Conservation (phyloP, 2,329 filamentous ascomycete species). For the Fusarium sp. region DNA sequence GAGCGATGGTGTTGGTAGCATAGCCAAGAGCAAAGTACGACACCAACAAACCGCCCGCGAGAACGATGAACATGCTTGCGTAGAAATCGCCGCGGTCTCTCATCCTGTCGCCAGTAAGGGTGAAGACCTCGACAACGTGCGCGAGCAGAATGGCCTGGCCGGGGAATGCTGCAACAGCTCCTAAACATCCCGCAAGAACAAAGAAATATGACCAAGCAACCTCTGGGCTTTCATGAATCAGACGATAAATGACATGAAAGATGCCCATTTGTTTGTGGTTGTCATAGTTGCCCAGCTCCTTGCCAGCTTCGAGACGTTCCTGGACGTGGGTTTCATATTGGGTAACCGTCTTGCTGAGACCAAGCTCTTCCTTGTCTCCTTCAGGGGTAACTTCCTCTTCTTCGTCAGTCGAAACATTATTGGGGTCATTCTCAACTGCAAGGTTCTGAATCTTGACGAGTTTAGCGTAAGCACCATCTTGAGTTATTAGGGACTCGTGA, state of each 20-base stretch:
- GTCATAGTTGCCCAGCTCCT: constrained; percentile 51
- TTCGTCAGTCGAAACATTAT: constrained; percentile 36
- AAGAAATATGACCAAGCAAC: constrained; percentile 49
- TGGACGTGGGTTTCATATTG: constrained; percentile 45
- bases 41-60: constrained; percentile 56
- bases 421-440: constrained; percentile 37
- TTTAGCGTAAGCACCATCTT: constrained; percentile 59
- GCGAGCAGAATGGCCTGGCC: constrained; percentile 56
- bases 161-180: constrained; percentile 51
- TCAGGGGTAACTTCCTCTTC: constrained; percentile 37
- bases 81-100: constrained; percentile 59
- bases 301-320: constrained; percentile 46
- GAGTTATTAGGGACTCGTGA: constrained; percentile 61
- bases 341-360: constrained; percentile 44
- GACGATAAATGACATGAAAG: constrained; percentile 43
- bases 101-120: constrained; percentile 45
- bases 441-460: constrained; percentile 57
- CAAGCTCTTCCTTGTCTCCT: constrained; percentile 24
- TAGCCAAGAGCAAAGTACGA: constrained; percentile 55
- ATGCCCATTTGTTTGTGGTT: constrained; percentile 46
- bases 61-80: constrained; percentile 64
- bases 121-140: constrained; percentile 54
- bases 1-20: constrained; percentile 46
- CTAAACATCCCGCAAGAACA: constrained; percentile 44
- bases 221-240: constrained; percentile 51